Conservation (phyloP, 768 basidiomycete genomes). For the Sutorius australiensis region DNA sequence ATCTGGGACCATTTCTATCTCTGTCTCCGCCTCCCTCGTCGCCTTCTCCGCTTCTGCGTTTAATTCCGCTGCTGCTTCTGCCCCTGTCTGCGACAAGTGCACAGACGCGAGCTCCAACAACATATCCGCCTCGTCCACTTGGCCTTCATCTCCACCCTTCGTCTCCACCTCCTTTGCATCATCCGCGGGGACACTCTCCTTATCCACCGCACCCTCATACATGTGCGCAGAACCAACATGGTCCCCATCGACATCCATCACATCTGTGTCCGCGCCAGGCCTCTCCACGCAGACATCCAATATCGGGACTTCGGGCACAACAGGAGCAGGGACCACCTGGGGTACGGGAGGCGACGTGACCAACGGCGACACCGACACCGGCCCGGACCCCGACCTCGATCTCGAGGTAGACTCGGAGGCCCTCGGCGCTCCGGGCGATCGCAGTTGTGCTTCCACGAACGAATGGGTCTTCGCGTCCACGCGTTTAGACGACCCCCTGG, state of each 20-base stretch:
- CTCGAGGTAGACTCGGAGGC: neutral
- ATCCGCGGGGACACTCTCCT: neutral
- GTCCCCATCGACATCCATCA: neutral
- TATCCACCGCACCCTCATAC: neutral
- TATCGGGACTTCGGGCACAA: neutral
- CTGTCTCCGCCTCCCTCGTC: neutral
- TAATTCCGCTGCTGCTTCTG: neutral
- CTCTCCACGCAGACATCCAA: neutral
- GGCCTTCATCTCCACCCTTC: neutral
- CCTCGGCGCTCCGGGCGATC: neutral
- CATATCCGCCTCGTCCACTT: constrained; percentile 15
- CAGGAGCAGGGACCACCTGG: neutral
- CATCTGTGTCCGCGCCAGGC: neutral
- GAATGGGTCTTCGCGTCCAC: neutral
- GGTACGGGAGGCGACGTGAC: neutral
- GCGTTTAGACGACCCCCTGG: neutral
- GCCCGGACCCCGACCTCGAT: neutral
- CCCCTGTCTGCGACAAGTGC: constrained; percentile 11
- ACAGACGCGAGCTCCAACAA: constrained; percentile 25
- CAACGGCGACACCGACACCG: neutral
- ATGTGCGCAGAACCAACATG: neutral
- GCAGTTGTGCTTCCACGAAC: neutral
- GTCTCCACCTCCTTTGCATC: neutral
- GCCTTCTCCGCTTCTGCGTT: neutral
- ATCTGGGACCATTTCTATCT: neutral